phyloP scores from a whole-genome alignment of 2,329 filamentous ascomycete genomes.

The Nannizziopsis arthrosporioides region DNA sequence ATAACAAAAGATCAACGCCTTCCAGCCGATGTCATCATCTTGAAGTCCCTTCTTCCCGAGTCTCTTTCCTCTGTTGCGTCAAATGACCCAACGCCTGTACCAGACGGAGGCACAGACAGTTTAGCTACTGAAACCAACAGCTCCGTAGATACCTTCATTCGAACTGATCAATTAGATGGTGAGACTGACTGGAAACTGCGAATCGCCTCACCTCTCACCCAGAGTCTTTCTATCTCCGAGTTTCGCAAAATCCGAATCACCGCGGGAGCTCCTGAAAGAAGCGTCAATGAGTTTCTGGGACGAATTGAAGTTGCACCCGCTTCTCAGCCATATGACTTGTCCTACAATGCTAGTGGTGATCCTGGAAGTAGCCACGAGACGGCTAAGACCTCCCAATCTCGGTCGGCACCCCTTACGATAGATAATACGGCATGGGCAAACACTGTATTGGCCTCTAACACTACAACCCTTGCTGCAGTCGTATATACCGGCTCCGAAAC shows the following conservation, averaged over 20 bases:
- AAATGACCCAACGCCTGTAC: background rate
- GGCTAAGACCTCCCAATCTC: conserved; percentile 22
- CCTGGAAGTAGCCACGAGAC: background rate
- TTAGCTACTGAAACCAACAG: conserved; percentile 7
- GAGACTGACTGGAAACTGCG: conserved; percentile 98
- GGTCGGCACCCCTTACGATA: conserved; percentile 67
- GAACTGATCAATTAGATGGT: conserved; percentile 92
- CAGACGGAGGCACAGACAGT: background rate
- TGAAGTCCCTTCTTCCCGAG: conserved; percentile 56
- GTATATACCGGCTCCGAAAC: conserved; percentile 93
- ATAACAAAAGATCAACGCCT: conserved; percentile 84
- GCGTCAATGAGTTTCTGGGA: conserved; percentile 91
- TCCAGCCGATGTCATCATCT: conserved; percentile 83
- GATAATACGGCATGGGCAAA: conserved; percentile 99
- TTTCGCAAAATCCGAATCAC: conserved; percentile 57
- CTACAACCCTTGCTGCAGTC: conserved; percentile 74
- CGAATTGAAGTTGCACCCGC: conserved; percentile 61
- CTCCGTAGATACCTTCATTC: conserved; percentile 80
- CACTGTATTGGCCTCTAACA: conserved; percentile 89
- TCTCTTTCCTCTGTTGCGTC: background rate
- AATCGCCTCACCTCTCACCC: conserved; percentile 72
- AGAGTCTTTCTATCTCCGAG: conserved; percentile 61
- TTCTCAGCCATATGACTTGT: conserved; percentile 36
- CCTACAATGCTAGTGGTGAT: conserved; percentile 22
- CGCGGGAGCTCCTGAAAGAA: conserved; percentile 81